Percentiles rank a stretch among this genome's conserved stretches.
phyloP scores from a whole-genome alignment of 1,284 basidiomycete species.

The Boletus smithii region DNA sequence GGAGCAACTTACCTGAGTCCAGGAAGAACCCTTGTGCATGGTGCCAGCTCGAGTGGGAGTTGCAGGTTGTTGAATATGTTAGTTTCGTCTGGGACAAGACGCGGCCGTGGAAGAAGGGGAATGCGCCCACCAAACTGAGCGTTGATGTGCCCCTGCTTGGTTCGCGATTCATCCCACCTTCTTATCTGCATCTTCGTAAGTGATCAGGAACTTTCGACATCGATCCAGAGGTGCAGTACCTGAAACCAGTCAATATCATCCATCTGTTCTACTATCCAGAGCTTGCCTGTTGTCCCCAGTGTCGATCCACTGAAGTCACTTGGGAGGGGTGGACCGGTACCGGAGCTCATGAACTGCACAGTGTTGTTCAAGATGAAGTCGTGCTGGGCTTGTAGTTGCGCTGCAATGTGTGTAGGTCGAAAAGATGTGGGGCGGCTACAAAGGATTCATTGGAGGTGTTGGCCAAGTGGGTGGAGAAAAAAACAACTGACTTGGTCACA shows the following conservation, averaged over 20 bases:
- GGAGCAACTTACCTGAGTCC: slow-evolving; percentile 1
- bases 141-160: slow-evolving; percentile 12
- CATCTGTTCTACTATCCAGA: slow-evolving; percentile 21
- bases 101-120: slow-evolving; percentile 5
- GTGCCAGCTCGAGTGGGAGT: slow-evolving; percentile 21
- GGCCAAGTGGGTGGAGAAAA: not conserved
- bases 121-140: not conserved
- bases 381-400: slow-evolving; percentile 21
- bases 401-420: slow-evolving; percentile 14
- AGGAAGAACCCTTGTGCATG: not conserved
- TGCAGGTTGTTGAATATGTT: slow-evolving; percentile 23
- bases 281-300: slow-evolving; percentile 19
- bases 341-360: slow-evolving; percentile 21
- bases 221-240: slow-evolving; percentile 12
- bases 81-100: slow-evolving; percentile 10
- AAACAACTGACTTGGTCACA: not conserved
- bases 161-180: slow-evolving; percentile 12
- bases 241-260: slow-evolving; percentile 24
- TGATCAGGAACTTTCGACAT: slow-evolving; percentile 1
- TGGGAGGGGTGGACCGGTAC: slow-evolving; percentile 22
- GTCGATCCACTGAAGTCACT: slow-evolving; percentile 6
- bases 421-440: not conserved
- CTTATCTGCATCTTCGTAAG: slow-evolving; percentile 9
- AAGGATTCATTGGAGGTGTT: not conserved
- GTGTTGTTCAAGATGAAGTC: slow-evolving; percentile 17